A percentile compares a stretch with the other conserved stretches of the same genome.
phyloP scores from a whole-genome alignment of 768 basidiomycete species.

The Boletellus ananas region DNA sequence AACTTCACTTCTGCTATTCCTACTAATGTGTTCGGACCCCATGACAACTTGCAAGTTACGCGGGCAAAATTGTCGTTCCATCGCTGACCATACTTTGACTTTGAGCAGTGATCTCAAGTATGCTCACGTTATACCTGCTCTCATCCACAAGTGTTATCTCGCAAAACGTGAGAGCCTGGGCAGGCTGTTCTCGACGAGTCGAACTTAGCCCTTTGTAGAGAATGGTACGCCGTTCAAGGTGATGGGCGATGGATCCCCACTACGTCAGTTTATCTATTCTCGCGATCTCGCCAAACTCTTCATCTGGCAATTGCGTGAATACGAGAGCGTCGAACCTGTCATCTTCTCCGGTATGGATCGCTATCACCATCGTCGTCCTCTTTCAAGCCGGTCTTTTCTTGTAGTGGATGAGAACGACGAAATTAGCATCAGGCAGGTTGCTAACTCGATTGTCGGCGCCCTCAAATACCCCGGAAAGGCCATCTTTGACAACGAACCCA shows the following conservation, averaged over 20 bases:
- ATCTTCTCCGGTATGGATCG: constrained; percentile 72
- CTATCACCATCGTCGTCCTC: neutral
- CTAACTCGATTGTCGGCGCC: constrained; percentile 85
- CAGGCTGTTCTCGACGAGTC: neutral
- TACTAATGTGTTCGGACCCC: constrained; percentile 93
- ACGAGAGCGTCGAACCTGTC: constrained; percentile 88
- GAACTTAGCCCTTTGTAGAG: constrained; percentile 48
- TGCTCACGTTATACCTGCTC: constrained; percentile 91
- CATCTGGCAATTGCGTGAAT: constrained; percentile 88
- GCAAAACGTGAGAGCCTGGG: constrained; percentile 64
- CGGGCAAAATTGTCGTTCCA: neutral
- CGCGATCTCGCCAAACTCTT: constrained; percentile 91
- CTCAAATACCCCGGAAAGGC: constrained; percentile 78
- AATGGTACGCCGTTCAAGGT: constrained; percentile 76
- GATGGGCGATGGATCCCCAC: constrained; percentile 85
- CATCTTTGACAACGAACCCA: constrained; percentile 57
- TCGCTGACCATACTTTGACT: constrained; percentile 7
- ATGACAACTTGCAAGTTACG: constrained; percentile 80
- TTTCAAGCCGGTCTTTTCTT: neutral
- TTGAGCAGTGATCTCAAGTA: constrained; percentile 71
- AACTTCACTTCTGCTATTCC: constrained; percentile 97
- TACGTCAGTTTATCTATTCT: constrained; percentile 99
- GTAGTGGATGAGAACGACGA: constrained; percentile 91
- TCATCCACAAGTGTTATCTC: constrained; percentile 90
- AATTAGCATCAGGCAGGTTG: constrained; percentile 86